Evolutionary conservation across 2,329 filamentous ascomycete species (phyloP).

Genomic region (Madurella mycetomatis): DNA sequence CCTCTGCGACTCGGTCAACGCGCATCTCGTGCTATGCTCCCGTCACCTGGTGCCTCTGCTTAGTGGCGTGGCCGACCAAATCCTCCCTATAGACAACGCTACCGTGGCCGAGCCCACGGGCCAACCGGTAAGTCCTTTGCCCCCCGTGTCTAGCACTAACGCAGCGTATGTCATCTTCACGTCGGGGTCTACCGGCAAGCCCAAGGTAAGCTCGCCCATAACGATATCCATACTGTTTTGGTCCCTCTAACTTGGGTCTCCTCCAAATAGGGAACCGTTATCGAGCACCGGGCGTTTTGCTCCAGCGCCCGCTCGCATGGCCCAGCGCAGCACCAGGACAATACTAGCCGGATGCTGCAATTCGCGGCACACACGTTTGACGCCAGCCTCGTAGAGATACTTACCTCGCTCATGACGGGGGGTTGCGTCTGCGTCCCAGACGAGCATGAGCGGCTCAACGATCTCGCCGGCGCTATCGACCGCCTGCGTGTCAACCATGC

Average conservation of each 20-base stretch:
- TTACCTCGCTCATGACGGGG: conserved; percentile 23
- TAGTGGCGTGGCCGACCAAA: conserved; percentile 8
- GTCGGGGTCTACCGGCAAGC: conserved; percentile 24
- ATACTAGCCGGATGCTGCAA: conserved; percentile 17
- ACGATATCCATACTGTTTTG: not conserved
- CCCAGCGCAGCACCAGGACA: conserved; percentile 18
- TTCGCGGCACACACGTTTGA: conserved; percentile 25
- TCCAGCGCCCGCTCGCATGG: conserved; percentile 22
- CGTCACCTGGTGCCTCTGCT: conserved; percentile 12
- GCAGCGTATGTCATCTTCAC: conserved; percentile 26
- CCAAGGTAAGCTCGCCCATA: conserved; percentile 13
- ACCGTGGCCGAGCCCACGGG: not conserved
- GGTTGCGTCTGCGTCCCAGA: conserved; percentile 37
- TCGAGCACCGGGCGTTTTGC: conserved; percentile 23
- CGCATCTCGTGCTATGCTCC: conserved; percentile 19
- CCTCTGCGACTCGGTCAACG: conserved; percentile 21
- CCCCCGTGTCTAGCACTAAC: conserved; percentile 7
- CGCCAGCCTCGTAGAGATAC: conserved; percentile 26
- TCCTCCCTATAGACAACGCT: conserved; percentile 13
- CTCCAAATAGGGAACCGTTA: conserved; percentile 18
- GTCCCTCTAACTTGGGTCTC: not conserved
- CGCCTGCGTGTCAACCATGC: conserved; percentile 26
- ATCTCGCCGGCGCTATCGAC: conserved; percentile 31
- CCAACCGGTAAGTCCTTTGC: not conserved
- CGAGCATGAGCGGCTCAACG: conserved; percentile 37